These are phyloP conservation scores for Moricandia moricandioides DNA, from an alignment of 345 rosid species.

Conservation along the genomic window DNA sequence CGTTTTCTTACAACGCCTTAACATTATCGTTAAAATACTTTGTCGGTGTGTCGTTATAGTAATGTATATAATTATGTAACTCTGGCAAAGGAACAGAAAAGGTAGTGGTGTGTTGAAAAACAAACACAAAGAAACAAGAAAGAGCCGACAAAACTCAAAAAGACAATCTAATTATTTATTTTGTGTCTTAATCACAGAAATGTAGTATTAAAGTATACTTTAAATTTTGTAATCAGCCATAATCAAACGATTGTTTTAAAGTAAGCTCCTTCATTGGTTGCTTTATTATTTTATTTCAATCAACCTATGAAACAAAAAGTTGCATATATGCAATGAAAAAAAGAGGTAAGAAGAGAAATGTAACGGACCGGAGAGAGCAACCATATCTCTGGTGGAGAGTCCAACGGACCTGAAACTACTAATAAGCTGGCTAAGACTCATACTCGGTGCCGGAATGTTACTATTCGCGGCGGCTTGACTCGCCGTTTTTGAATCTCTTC, in stretches of 20 bases:
- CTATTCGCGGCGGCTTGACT: slow-evolving; percentile 77
- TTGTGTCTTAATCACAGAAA: slow-evolving; percentile 4
- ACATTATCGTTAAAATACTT: neutral
- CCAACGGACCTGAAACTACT: slow-evolving; percentile 60
- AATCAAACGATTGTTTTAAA: neutral
- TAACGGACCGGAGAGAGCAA: slow-evolving; percentile 69
- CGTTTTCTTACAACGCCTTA: too few species aligned
- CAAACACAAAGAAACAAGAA: neutral
- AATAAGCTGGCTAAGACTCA: slow-evolving; percentile 55
- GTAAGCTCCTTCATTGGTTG: neutral
- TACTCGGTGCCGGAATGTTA: slow-evolving; percentile 66
- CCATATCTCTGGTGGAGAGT: slow-evolving; percentile 71
- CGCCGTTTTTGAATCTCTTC: slow-evolving; percentile 77
- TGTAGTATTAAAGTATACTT: neutral
- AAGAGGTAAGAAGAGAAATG: neutral
- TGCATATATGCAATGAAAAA: neutral
- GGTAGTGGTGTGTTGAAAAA: slow-evolving; percentile 22
- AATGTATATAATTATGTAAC: neutral
- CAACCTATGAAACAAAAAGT: neutral
- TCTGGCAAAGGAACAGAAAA: neutral
- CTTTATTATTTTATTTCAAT: neutral
- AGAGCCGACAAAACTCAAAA: slow-evolving; percentile 7
- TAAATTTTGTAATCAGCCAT: neutral
- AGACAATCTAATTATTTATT: slow-evolving; percentile 7
- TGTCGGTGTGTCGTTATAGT: slow-evolving; percentile 9